phyloP scores from a whole-genome alignment of 805 yeast genomes.

The Wickerhamiella domercqiae region DNA sequence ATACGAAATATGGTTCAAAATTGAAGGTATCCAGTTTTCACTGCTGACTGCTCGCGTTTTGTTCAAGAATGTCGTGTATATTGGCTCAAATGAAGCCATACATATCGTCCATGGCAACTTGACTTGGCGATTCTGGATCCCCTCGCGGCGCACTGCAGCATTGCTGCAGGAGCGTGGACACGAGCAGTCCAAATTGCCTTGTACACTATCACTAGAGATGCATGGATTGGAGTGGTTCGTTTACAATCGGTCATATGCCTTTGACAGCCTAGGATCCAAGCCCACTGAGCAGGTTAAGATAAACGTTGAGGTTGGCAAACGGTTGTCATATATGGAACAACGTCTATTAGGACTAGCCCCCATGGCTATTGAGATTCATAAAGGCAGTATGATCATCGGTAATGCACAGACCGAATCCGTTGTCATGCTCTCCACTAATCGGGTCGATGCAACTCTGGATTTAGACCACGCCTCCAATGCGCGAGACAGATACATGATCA shows the following conservation, averaged over 20 bases:
- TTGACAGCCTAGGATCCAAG: conserved; percentile 28
- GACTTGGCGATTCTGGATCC: conserved; percentile 88
- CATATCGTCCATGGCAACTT: conserved; percentile 56
- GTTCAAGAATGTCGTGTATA: conserved; percentile 57
- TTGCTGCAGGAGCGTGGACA: background rate
- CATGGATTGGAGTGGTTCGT: conserved; percentile 74
- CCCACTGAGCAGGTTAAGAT: background rate
- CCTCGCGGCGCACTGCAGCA: conserved; percentile 21
- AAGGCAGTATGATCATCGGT: conserved; percentile 67
- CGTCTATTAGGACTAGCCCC: conserved; percentile 35
- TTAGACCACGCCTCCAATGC: conserved; percentile 32
- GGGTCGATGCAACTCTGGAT: conserved; percentile 45
- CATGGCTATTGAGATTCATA: conserved; percentile 39
- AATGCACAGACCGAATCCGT: conserved; percentile 64
- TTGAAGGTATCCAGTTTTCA: conserved; percentile 65
- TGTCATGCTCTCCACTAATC: conserved; percentile 42
- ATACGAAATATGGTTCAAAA: conserved; percentile 39
- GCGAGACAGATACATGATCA: conserved; percentile 42
- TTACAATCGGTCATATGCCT: conserved; percentile 68
- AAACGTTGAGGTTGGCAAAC: background rate
- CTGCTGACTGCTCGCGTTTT: conserved; percentile 70
- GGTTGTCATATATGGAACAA: conserved; percentile 8
- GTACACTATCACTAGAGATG: conserved; percentile 30
- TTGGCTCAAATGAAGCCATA: conserved; percentile 59
- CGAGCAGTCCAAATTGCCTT: background rate